Base-by-base conservation (phyloP, 352 stramenopile species). In the Plasmopara viticola region DNA sequence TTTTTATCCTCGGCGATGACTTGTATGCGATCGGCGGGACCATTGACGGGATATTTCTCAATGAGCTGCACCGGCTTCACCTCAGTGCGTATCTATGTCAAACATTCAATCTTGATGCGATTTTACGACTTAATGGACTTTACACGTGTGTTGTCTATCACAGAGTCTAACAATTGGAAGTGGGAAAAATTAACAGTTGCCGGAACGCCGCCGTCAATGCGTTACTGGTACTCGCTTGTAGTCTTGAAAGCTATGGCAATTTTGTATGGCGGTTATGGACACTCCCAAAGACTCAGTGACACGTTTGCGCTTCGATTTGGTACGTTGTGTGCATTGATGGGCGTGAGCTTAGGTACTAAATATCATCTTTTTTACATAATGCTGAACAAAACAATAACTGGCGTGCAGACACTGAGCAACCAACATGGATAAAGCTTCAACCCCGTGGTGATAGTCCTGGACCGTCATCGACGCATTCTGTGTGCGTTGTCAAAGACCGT, bases 11-110 rank as follows among this genome's bases (percentile, higher is more conserved):
- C 15, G 46, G 51, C 9, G 64, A 80, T 25, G 56, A 51, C 37
- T 60, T 84, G 25, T 84, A 82, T 53, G 64, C 72, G 29, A 80
- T 84, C 40, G 74, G 74, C 10, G 68, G 71, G 40, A 84, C 74
- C 1, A 78, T 62, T 12, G 74, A 84, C 47, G 74, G 74, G 25
- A 84, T 82, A 50, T 82, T 78, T 44, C 66, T 80, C 6, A 80
- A 66, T 0, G 71, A 84, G 44, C 60, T 84, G 40, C 72, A 84
- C 15, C 53, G 58, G 34, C 48, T 84, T 14, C 63, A 80, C 37
- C 56, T 82, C 12, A 66, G 74, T 82, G 20, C 20, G 20, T 25
- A 25, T 25, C 20, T 25, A 25, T 25, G 20, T 25, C 20, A 25
- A 25, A 25, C 20, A 25, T 25, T 25, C 3, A 25, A 25, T 3